phyloP scores from a whole-genome alignment of 2,329 filamentous ascomycete species.

The Penicillium aurantiogriseum region DNA sequence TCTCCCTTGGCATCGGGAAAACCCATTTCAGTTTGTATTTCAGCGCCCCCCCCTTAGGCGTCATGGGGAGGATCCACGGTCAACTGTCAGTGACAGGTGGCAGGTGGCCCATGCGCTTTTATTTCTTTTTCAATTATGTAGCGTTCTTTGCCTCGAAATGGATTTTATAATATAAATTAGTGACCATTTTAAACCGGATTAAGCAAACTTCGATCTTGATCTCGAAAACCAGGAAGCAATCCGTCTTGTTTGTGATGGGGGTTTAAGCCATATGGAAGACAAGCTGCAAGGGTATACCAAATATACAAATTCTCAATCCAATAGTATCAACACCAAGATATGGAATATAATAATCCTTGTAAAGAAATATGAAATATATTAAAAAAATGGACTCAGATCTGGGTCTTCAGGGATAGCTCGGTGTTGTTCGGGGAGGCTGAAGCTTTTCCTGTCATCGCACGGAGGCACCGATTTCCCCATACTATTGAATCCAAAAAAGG shows the following conservation, averaged over 20 bases:
- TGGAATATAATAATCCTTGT: neutral
- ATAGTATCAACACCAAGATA: conserved; percentile 1
- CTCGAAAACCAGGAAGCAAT: neutral
- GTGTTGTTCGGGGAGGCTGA: conserved; percentile 9
- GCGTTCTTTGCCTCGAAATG: neutral
- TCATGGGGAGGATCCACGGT: conserved; percentile 15
- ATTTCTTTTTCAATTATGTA: neutral
- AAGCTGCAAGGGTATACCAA: neutral
- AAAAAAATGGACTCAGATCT: neutral
- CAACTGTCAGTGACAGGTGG: conserved; percentile 23
- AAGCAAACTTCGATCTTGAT: neutral
- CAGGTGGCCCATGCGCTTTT: conserved; percentile 22
- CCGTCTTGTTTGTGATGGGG: neutral
- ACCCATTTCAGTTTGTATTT: neutral
- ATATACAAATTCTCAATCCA: neutral
- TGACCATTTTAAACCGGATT: neutral
- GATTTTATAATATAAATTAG: neutral
- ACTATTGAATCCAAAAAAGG: conserved; percentile 9
- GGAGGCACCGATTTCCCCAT: conserved; percentile 10
- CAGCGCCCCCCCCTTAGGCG: neutral
- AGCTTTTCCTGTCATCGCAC: conserved; percentile 6
- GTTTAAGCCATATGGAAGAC: neutral
- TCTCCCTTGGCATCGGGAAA: neutral
- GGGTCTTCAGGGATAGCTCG: conserved; percentile 3
- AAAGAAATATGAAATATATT: neutral